phyloP scores from a whole-genome alignment of 371 early-diverging fungal species.

The Mycotypha africana region DNA sequence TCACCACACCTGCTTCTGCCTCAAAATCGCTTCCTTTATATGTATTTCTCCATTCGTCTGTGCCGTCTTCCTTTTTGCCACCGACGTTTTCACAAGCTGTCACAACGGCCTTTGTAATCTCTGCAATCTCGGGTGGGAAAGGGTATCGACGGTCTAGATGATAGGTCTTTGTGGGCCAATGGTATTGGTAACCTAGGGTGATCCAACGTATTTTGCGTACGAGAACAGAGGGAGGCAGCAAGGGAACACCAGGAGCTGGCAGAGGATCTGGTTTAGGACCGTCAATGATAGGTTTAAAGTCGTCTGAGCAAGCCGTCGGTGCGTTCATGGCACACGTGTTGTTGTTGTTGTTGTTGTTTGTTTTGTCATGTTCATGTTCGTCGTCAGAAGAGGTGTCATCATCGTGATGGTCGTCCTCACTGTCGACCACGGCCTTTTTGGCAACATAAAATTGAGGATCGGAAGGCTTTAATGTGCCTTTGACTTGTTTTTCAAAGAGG shows the following conservation, averaged over 20 bases:
- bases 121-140: slow-evolving; percentile 52
- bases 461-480: slow-evolving; percentile 13
- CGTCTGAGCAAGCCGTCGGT: slow-evolving; percentile 19
- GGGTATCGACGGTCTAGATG: slow-evolving; percentile 51
- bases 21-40: slow-evolving; percentile 51
- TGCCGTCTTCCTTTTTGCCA: slow-evolving; percentile 11
- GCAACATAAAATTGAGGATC: slow-evolving; percentile 16
- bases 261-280: slow-evolving; percentile 22
- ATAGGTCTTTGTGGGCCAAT: slow-evolving; percentile 85
- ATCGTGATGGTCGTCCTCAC: neutral
- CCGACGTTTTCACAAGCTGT: slow-evolving; percentile 45
- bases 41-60: slow-evolving; percentile 16
- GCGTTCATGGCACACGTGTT: neutral
- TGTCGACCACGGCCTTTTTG: slow-evolving; percentile 10
- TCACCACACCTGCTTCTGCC: slow-evolving; percentile 92
- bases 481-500: slow-evolving; percentile 35
- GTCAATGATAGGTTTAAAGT: slow-evolving; percentile 13
- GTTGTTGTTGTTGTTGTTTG: neutral
- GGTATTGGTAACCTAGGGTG: slow-evolving; percentile 85
- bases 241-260: slow-evolving; percentile 27
- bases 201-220: slow-evolving; percentile 76
- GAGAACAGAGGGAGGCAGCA: slow-evolving; percentile 43
- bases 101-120: slow-evolving; percentile 55
- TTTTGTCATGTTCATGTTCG: slow-evolving; percentile 1
- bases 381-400: slow-evolving; percentile 2